phyloP scores from a whole-genome alignment of 164 flowering plant species.

The Buxus sempervirens region DNA sequence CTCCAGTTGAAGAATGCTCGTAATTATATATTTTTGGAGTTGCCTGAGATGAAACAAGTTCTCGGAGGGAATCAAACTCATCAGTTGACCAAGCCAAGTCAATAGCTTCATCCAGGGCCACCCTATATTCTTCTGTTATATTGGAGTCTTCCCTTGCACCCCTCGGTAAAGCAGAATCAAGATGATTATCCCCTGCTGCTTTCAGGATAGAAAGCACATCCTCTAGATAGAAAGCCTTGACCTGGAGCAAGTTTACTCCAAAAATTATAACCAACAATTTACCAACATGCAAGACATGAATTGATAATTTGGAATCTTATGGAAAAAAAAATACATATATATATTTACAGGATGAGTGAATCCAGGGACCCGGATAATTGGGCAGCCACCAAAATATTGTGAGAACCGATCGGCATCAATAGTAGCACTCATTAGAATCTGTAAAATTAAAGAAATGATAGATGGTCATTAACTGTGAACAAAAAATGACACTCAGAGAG shows the following conservation, averaged over 20 bases:
- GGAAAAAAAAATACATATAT: neutral
- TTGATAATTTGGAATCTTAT: neutral
- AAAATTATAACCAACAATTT: conserved; percentile 2
- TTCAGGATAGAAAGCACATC: conserved; percentile 74
- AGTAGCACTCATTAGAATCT: conserved; percentile 99
- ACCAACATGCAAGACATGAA: conserved; percentile 5
- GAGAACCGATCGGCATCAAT: conserved; percentile 93
- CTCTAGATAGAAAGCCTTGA: conserved; percentile 73
- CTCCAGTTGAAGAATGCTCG: conserved; percentile 74
- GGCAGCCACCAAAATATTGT: conserved; percentile 92
- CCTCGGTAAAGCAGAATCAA: conserved; percentile 19
- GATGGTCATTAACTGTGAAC: conserved; percentile 1
- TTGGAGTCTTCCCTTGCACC: conserved; percentile 23
- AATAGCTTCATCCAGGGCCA: conserved; percentile 83
- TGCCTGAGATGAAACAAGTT: conserved; percentile 58
- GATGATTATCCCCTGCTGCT: conserved; percentile 42
- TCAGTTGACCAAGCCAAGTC: conserved; percentile 67
- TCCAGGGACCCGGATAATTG: conserved; percentile 87
- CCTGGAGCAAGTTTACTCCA: conserved; percentile 43
- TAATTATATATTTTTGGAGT: conserved; percentile 53
- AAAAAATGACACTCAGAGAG: neutral
- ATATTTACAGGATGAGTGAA: conserved; percentile 87
- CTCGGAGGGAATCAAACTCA: conserved; percentile 76
- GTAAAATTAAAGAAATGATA: conserved; percentile 13
- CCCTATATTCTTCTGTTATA: conserved; percentile 47